phyloP scores from a whole-genome alignment of 176 grass and related monocot genomes.

The Eragrostis curvula region DNA sequence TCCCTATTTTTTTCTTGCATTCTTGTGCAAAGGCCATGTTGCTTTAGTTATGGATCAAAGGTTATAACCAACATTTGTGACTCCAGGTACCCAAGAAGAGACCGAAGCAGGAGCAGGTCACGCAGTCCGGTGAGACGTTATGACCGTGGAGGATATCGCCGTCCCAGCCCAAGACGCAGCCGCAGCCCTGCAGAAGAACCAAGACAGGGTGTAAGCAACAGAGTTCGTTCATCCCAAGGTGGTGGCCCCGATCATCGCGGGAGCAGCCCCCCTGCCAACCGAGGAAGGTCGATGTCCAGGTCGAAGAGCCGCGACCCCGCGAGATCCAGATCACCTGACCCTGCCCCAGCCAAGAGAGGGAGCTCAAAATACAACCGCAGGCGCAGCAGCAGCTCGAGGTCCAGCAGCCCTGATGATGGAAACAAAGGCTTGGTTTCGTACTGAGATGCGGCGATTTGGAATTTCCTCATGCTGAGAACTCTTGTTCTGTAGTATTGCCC shows the following conservation, averaged over 20 bases:
- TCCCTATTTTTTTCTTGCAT: not conserved
- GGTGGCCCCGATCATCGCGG: conserved; percentile 1
- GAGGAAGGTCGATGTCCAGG: conserved; percentile 61
- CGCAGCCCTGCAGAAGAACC: conserved; percentile 39
- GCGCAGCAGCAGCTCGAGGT: conserved; percentile 68
- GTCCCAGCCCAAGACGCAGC: conserved; percentile 57
- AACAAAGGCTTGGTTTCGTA: conserved; percentile 78
- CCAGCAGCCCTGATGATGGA: conserved; percentile 64
- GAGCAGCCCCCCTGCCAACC: conserved; percentile 31
- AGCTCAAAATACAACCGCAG: conserved; percentile 54
- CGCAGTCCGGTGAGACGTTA: conserved; percentile 42
- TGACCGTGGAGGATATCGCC: conserved; percentile 47
- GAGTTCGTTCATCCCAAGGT: conserved; percentile 46
- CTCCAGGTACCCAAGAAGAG: conserved; percentile 61
- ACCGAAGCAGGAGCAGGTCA: conserved; percentile 63
- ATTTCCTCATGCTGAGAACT: conserved; percentile 5
- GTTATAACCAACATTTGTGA: not conserved
- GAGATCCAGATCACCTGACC: conserved; percentile 54
- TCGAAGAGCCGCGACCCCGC: conserved; percentile 34
- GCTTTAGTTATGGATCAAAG: not conserved
- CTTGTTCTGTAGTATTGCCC: not conserved
- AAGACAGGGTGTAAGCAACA: conserved; percentile 18
- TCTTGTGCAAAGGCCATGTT: conserved; percentile 24
- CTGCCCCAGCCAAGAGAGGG: conserved; percentile 33
- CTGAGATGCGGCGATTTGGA: conserved; percentile 20